Percentiles rank a stretch among this genome's conserved stretches.
Conservation (phyloP, 2,329 filamentous ascomycete genomes). For the Thelonectria rubi region DNA sequence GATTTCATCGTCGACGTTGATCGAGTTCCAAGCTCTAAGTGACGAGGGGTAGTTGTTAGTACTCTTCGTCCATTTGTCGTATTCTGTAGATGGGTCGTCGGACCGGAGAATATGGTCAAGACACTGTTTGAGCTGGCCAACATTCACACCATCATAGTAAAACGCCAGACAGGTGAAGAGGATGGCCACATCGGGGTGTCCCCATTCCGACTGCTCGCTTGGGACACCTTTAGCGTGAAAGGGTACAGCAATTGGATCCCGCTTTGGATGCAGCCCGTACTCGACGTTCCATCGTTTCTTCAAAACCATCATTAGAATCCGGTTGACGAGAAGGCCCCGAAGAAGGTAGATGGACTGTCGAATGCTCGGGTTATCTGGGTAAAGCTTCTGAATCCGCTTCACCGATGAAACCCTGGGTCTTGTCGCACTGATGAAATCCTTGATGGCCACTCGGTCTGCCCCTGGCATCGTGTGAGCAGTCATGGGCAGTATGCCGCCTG, state of each 20-base stretch:
- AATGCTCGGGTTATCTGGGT: constrained; percentile 35
- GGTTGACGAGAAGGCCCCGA: constrained; percentile 68
- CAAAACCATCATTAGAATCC: constrained; percentile 67
- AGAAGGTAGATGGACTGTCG: constrained; percentile 60
- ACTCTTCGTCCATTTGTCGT: constrained; percentile 60
- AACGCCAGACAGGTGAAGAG: constrained; percentile 72
- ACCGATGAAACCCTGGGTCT: constrained; percentile 23
- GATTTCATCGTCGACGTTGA: constrained; percentile 68
- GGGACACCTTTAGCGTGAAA: constrained; percentile 60
- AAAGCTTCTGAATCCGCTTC: constrained; percentile 28
- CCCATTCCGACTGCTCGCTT: constrained; percentile 70
- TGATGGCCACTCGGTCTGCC: constrained; percentile 39
- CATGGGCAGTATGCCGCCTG: constrained; percentile 37
- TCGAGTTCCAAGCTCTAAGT: constrained; percentile 63
- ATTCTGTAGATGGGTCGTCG: constrained; percentile 67
- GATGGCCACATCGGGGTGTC: constrained; percentile 74
- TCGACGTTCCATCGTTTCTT: constrained; percentile 74
- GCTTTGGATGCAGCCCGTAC: constrained; percentile 65
- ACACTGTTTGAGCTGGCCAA: constrained; percentile 58
- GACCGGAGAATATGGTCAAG: constrained; percentile 60
- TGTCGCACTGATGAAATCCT: constrained; percentile 35
- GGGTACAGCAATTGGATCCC: constrained; percentile 69
- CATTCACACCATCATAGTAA: constrained; percentile 68
- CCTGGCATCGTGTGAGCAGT: constrained; percentile 27
- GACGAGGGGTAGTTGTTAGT: constrained; percentile 56